Evolutionary conservation across 208 protist species (phyloP).

Genomic region (Spongospora subterranea): DNA sequence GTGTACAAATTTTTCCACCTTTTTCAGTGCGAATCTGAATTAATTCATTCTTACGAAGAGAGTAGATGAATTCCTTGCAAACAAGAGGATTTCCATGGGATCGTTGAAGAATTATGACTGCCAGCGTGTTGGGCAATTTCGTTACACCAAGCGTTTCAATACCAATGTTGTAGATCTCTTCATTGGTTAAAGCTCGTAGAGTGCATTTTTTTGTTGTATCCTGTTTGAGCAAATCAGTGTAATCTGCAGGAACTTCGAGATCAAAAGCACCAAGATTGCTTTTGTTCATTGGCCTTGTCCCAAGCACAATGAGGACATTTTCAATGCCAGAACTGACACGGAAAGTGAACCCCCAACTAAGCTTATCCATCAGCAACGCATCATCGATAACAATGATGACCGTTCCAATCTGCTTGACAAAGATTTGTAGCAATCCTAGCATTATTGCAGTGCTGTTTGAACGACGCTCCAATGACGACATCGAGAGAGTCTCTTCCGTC

Average conservation of each 20-base stretch:
- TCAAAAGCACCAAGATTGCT: conserved; percentile 38
- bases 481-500: background rate
- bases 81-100: conserved; percentile 29
- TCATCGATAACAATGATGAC: conserved; percentile 38
- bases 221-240: conserved; percentile 4
- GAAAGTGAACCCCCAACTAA: conserved; percentile 31
- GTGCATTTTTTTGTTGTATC: background rate
- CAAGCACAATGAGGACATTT: background rate
- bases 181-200: conserved; percentile 11
- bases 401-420: background rate
- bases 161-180: conserved; percentile 21
- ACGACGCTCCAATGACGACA: background rate
- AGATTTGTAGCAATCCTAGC: background rate
- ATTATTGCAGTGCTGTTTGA: conserved; percentile 37
- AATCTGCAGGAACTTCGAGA: conserved; percentile 40
- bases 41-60: background rate
- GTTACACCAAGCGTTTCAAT: conserved; percentile 24
- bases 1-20: background rate
- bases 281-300: conserved; percentile 29
- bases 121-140: conserved; percentile 41
- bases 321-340: background rate
- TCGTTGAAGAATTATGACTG: background rate
- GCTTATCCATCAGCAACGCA: conserved; percentile 53
- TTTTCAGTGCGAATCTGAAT: conserved; percentile 31
- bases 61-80: conserved; percentile 38